These are phyloP conservation scores for Pseudozyma hubeiensis DNA, from an alignment of 1,284 basidiomycete genomes.

Conservation along the genomic window DNA sequence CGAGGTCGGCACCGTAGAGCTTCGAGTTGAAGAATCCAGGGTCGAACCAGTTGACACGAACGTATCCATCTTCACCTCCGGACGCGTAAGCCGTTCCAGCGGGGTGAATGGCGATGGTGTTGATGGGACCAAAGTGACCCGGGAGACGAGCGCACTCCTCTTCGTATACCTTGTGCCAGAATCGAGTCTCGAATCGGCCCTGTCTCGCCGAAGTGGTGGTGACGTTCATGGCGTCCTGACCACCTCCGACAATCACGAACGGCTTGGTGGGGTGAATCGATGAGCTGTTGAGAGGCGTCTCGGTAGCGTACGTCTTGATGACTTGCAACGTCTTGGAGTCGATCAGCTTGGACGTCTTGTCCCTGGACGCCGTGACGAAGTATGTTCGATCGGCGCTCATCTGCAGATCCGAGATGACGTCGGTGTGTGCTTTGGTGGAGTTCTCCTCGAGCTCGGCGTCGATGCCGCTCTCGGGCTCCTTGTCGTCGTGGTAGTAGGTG, in stretches of 20 bases:
- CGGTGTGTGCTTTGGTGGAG: slow-evolving; percentile 64
- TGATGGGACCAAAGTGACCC: slow-evolving; percentile 88
- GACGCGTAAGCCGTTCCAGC: slow-evolving; percentile 89
- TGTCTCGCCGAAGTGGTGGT: slow-evolving; percentile 93
- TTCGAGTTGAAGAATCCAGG: slow-evolving; percentile 64
- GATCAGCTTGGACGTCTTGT: slow-evolving; percentile 94
- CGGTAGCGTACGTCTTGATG: slow-evolving; percentile 91
- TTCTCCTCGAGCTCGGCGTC: slow-evolving; percentile 90
- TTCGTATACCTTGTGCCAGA: slow-evolving; percentile 98
- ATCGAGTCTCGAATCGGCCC: slow-evolving; percentile 97
- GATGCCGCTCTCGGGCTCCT: slow-evolving; percentile 70
- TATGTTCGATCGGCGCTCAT: slow-evolving; percentile 89
- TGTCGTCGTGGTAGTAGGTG: slow-evolving; percentile 64
- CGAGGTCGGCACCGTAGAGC: slow-evolving; percentile 66
- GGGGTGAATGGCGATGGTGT: slow-evolving; percentile 95
- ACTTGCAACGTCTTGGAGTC: slow-evolving; percentile 88
- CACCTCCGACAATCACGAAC: slow-evolving; percentile 84
- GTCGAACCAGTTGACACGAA: slow-evolving; percentile 69
- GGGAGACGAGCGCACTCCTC: slow-evolving; percentile 93
- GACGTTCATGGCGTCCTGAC: slow-evolving; percentile 97
- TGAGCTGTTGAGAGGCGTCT: slow-evolving; percentile 95
- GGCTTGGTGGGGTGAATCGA: slow-evolving; percentile 85
- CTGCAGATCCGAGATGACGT: slow-evolving; percentile 83
- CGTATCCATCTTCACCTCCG: slow-evolving; percentile 91
- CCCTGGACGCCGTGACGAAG: slow-evolving; percentile 95